These are phyloP conservation scores for Lentinula detonsa DNA, from an alignment of 768 basidiomycete genomes.

Conservation along the genomic window DNA sequence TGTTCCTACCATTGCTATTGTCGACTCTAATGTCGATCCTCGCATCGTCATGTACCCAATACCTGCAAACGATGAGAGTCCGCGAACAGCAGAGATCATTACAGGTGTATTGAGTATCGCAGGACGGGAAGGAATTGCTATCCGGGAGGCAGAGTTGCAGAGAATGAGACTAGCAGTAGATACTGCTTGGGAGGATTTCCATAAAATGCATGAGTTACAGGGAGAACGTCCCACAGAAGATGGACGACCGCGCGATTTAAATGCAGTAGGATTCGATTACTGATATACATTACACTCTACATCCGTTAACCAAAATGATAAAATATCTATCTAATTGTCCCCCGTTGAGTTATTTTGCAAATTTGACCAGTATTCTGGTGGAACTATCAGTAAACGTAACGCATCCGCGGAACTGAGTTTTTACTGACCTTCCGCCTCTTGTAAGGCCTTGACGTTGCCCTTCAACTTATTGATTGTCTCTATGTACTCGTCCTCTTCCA, in stretches of 20 bases:
- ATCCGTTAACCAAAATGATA: neutral
- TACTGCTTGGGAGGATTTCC: constrained; percentile 3
- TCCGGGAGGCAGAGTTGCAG: constrained; percentile 29
- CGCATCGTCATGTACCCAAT: constrained; percentile 97
- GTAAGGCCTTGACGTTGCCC: constrained; percentile 80
- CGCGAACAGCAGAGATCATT: constrained; percentile 85
- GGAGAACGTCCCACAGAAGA: constrained; percentile 6
- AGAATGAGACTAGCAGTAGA: constrained; percentile 19
- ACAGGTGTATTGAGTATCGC: constrained; percentile 89
- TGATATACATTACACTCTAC: neutral
- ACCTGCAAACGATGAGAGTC: constrained; percentile 95
- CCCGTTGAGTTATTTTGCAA: constrained; percentile 43
- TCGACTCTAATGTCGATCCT: constrained; percentile 95
- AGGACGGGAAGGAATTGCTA: constrained; percentile 62
- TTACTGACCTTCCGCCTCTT: constrained; percentile 78
- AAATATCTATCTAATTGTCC: constrained; percentile 13
- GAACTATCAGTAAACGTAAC: constrained; percentile 13
- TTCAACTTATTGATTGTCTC: constrained; percentile 95
- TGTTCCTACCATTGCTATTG: constrained; percentile 89
- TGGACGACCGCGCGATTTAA: neutral
- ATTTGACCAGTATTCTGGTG: constrained; percentile 64
- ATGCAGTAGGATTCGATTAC: neutral
- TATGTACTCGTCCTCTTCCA: constrained; percentile 94
- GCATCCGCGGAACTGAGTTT: neutral
- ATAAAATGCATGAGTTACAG: constrained; percentile 6